Base-by-base conservation (phyloP, 208 protist genomes). In the Leptomonas pyrrhocoris region DNA sequence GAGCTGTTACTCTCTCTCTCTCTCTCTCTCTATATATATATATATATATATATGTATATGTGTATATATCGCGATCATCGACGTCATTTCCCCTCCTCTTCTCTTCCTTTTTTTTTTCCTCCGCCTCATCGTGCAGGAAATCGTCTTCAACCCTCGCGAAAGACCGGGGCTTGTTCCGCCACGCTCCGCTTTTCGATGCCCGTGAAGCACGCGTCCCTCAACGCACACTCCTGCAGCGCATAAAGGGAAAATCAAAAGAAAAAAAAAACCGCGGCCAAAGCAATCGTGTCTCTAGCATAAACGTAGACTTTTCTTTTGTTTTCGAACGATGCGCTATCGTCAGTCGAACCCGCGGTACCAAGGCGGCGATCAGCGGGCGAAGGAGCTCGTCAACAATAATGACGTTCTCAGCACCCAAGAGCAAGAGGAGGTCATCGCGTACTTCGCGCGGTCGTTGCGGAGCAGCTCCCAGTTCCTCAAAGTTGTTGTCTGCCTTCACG, bases 381-480 rank as follows among this genome's bases (percentile, higher is more conserved):
- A 67, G 21, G 36, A 48, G 11, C 74, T 90, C 9, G 79, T 92
- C 49, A 60, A 80, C 8, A 68, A 50, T 25, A 54, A 86, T 23
- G 84, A 92, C 31, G 62, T 80, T 15, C 77, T 95, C 23, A 89
- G 80, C 73, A 88, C 80, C 0, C 43, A 54, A 2, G 90, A 95
- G 74, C 90, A 95, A 55, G 79, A 88, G 28, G 80, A 87, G 31
- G 80, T 95, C 11, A 65, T 95, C 16, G 64, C 67, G 13, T 87
- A 92, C 79, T 81, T 95, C 25, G 74, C 83, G 4, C 60, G 56
- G 8, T 78, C 73, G 16, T 63, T 93, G 18, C 70, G 73, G 0
- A 77, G 36, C 21, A 90, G 74, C 56, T 65, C 83, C 0, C 58
- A 60, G 12, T 76, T 86, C 28, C 27, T 89, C 1, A 65, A 77